phyloP scores from a whole-genome alignment of 176 grass and related monocot genomes.

The Olyra latifolia region DNA sequence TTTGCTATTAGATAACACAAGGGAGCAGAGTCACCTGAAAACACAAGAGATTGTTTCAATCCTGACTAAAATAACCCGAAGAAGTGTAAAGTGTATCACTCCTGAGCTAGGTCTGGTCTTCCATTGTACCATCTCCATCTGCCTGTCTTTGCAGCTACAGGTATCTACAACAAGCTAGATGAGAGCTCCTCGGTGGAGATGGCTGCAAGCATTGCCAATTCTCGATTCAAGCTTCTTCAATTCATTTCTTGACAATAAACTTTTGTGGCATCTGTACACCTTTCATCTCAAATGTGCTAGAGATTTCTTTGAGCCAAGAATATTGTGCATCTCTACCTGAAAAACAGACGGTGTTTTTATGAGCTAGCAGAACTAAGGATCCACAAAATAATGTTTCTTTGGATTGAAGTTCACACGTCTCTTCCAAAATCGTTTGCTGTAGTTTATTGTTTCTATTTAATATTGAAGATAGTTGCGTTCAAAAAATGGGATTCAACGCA shows the following conservation, averaged over 20 bases:
- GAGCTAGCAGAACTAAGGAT: not conserved
- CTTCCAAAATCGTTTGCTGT: not conserved
- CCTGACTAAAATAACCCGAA: slow-evolving; percentile 25
- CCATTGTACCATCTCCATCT: slow-evolving; percentile 11
- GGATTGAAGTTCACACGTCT: not conserved
- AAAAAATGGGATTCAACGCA: not conserved
- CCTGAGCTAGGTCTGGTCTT: not conserved
- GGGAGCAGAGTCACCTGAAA: slow-evolving; percentile 27
- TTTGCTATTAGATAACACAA: slow-evolving; percentile 22
- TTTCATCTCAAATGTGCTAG: slow-evolving; percentile 40
- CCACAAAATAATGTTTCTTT: not conserved
- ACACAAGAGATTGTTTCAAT: slow-evolving; percentile 32
- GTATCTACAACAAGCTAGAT: slow-evolving; percentile 36
- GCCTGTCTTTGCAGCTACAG: slow-evolving; percentile 17
- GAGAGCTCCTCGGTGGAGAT: not conserved
- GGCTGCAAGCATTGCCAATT: not conserved
- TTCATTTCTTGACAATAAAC: slow-evolving; percentile 35
- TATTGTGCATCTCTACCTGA: slow-evolving; percentile 49
- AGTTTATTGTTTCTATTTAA: not conserved
- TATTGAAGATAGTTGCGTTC: not conserved
- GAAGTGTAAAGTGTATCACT: slow-evolving; percentile 24
- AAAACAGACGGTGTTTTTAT: slow-evolving; percentile 24
- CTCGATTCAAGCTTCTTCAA: slow-evolving; percentile 1
- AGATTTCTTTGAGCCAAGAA: slow-evolving; percentile 63
- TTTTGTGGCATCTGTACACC: slow-evolving; percentile 35